Base-by-base conservation (phyloP, 257 asterid genomes). In the Marsdenia floribunda region DNA sequence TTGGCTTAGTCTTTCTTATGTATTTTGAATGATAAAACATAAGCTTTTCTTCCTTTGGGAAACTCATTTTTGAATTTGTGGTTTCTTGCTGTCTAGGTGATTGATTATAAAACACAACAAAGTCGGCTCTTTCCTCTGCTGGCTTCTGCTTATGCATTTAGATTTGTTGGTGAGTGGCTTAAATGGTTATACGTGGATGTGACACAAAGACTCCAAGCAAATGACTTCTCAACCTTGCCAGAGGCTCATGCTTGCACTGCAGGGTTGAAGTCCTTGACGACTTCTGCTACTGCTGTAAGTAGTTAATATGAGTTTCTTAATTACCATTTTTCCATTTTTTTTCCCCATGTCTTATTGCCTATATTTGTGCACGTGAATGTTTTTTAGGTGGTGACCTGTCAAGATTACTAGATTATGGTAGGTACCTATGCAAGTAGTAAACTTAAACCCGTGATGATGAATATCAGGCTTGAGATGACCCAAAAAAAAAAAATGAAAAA, bases 211-310 rank as follows among this genome's bases (percentile, higher is more conserved):
- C 82, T 95, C 84, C 90, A 88, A 80, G 91, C 90, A 79, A 86
- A 82, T 78, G 98, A 95, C 84, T 95, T 86, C 83, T 87, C 98
- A 59, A 95, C 97, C 63, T 82, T 95, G 93, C 97, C 98, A 7
- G 98, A 95, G 84, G 97, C 80, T 75, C 99, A 95, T 83, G 97
- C 99, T 73, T 95, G 99, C 85, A 95, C 99, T 64, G 99, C 99
- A n/a, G 99, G 99, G 79, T 84, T 95, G 92, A 95, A 95, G 87
- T 95, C 99, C 75, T 83, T 95, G 86, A 95, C 99, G 40, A 95
- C 99, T 68, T 58, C 96, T 79, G 86, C 74, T 71, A 95, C 99
- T 76, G 98, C 99, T 79, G 99, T 92, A 89, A 88, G 98, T 86
- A 33, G 80, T 59, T 69, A 57, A 57, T 69, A 16, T 1, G 37